These are phyloP conservation scores for Paracoccidioides lutzii DNA, from an alignment of 2,329 filamentous ascomycete genomes.

Conservation along the genomic window DNA sequence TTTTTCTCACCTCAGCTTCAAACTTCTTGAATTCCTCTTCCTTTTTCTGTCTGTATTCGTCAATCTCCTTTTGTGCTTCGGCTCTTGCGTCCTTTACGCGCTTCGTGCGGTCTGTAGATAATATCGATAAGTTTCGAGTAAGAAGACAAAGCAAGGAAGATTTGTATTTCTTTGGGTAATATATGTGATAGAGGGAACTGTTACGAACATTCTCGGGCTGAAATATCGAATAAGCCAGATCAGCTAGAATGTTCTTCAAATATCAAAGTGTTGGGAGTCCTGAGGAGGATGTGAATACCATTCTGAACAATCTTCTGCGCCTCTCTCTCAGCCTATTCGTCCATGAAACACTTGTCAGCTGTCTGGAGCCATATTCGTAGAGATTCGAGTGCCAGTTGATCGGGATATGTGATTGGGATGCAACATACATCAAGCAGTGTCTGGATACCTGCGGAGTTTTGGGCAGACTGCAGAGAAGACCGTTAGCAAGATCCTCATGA, in stretches of 20 bases:
- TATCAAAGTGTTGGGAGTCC: no score
- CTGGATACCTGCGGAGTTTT: slow-evolving; percentile 97
- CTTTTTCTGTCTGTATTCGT: slow-evolving; percentile 78
- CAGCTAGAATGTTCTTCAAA: slow-evolving; percentile 3
- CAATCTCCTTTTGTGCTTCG: slow-evolving; percentile 96
- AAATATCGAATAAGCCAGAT: neutral
- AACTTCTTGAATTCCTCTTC: slow-evolving; percentile 93
- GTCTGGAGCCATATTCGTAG: neutral
- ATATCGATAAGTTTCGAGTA: neutral
- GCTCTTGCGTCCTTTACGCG: slow-evolving; percentile 90
- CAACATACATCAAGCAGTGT: slow-evolving; percentile 85
- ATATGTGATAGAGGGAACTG: neutral
- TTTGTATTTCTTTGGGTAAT: neutral
- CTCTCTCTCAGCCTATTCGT: slow-evolving; percentile 79
- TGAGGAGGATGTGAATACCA: slow-evolving; percentile 40
- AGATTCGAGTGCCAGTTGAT: neutral
- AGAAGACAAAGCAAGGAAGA: neutral
- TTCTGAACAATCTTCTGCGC: slow-evolving; percentile 98
- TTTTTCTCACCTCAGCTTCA: slow-evolving; percentile 54
- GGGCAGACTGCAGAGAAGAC: slow-evolving; percentile 50
- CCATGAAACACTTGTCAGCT: neutral
- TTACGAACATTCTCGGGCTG: slow-evolving; percentile 74
- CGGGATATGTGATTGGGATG: neutral
- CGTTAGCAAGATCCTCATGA: neutral
- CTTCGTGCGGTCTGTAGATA: slow-evolving; percentile 68